Evolutionary conservation across 1,284 basidiomycete genomes (phyloP).

Genomic region (Gymnopus androsaceus): DNA sequence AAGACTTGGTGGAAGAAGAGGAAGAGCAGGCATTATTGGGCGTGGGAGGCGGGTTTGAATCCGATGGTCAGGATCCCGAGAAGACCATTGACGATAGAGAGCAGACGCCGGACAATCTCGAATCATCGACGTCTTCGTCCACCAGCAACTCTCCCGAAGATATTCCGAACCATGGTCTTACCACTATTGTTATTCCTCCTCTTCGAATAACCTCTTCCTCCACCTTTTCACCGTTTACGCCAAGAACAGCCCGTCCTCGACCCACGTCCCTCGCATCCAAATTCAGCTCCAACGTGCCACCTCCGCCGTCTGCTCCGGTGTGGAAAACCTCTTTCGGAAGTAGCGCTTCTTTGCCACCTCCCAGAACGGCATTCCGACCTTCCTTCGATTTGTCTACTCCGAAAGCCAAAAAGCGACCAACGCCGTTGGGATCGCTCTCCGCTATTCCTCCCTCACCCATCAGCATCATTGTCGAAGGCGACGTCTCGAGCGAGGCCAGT

Average conservation of each 20-base stretch:
- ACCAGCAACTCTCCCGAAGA: conserved; percentile 48
- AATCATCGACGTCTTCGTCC: conserved; percentile 25
- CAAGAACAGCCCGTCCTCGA: conserved; percentile 29
- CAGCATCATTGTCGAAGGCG: conserved; percentile 42
- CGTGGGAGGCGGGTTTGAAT: conserved; percentile 66
- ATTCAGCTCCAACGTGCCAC: conserved; percentile 24
- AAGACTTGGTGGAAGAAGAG: conserved; percentile 79
- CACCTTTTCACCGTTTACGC: too few relatives aligned
- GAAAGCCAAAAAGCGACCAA: conserved; percentile 57
- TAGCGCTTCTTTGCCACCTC: conserved; percentile 32
- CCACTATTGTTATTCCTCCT: conserved; percentile 17
- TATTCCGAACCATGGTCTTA: conserved; percentile 28
- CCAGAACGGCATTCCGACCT: conserved; percentile 45
- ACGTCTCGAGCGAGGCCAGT: conserved; percentile 22
- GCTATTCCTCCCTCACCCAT: conserved; percentile 71
- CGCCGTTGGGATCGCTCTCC: conserved; percentile 61
- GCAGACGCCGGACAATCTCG: conserved; percentile 27
- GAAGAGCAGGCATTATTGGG: conserved; percentile 73
- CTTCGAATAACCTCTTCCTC: too few relatives aligned
- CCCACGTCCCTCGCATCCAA: conserved; percentile 13
- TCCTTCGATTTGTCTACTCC: conserved; percentile 52
- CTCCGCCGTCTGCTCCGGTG: conserved; percentile 55
- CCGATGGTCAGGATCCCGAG: conserved; percentile 4
- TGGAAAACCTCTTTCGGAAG: conserved; percentile 50
- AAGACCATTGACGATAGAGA: conserved; percentile 26